Base-by-base conservation (phyloP, 768 basidiomycete species). In the Phlegmacium glaucopus region DNA sequence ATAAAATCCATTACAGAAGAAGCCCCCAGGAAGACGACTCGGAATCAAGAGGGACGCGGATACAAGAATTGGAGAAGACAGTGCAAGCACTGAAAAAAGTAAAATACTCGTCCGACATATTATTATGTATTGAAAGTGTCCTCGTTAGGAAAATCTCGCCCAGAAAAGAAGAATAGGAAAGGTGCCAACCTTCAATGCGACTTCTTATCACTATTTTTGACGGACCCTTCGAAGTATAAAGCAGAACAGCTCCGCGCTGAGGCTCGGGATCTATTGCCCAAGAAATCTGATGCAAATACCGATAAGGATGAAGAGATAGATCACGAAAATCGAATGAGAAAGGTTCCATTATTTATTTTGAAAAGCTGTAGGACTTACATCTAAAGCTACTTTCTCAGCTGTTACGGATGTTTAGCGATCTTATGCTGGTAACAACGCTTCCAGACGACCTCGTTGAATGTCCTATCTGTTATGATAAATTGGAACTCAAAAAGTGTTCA, bases 381-480 rank as follows among this genome's bases (percentile, higher is more conserved):
- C 26, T 39, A 26, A 17, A 22, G 39, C 29, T 16, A n/a, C 0
- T 42, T 10, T 18, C 35, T 22, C 44, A 77, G 75, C 58, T 76
- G 17, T 58, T 77, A 29, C 67, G 70, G 6, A 54, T 49, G 16
- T 76, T 76, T 51, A 56, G 64, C 17, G 68, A 70, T 40, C 54
- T 70, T 43, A 69, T 77, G 63, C 41, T 63, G 9, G 59, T 63
- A 3, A 64, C 60, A 4, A 66, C 69, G 1, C 54, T 75, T 16
- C 68, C 59, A 3, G 67, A 71, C 4, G 62, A 59, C 18, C 16
- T 27, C 1, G 73, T 74, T 41, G 60, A 64, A 15, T 77, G 75
- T 49, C 47, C 61, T 9, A 57, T 76, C 11, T 77, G 76, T 50
- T 46, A 60, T 30, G 68, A 72, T 8, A 26, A 43, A 8, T 45